Percentiles rank a stretch among this genome's conserved stretches.
phyloP scores from a whole-genome alignment of 78 protist genomes.

The Tieghemostelium lacteum region DNA sequence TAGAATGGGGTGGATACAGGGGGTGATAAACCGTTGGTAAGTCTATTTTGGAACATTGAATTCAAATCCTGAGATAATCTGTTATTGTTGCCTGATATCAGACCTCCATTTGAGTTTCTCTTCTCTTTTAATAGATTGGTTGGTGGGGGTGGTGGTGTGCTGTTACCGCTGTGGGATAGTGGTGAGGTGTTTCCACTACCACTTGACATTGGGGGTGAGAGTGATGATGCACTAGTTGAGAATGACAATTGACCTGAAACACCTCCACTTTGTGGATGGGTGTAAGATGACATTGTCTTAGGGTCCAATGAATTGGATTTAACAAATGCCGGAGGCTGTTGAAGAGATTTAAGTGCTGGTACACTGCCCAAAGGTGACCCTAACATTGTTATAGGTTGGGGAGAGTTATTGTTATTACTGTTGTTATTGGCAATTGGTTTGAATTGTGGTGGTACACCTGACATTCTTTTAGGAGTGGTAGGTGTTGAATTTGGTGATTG shows the following conservation, averaged over 20 bases:
- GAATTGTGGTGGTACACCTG: not conserved
- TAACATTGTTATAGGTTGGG: not conserved
- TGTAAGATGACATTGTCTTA: not conserved
- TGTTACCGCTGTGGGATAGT: not conserved
- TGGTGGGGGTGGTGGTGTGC: not conserved
- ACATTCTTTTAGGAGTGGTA: not conserved
- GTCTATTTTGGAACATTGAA: conserved; percentile 33
- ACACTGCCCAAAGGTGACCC: not conserved
- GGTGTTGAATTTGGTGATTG: not conserved
- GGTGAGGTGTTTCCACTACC: not conserved
- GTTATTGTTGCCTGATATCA: not conserved
- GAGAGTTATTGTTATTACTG: not conserved
- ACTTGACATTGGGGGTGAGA: not conserved
- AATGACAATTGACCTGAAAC: no score
- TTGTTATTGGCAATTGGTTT: not conserved
- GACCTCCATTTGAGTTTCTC: no score
- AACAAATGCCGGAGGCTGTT: not conserved
- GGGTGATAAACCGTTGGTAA: conserved; percentile 61
- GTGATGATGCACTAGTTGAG: no score
- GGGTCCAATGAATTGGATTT: not conserved
- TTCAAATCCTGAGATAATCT: conserved; percentile 26
- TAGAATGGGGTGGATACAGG: conserved; percentile 59
- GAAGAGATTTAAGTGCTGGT: not conserved
- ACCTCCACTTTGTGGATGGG: no score
- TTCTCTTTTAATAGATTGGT: not conserved